phyloP scores from a whole-genome alignment of 108 stramenopile species.

The Skeletonema menzelii region DNA sequence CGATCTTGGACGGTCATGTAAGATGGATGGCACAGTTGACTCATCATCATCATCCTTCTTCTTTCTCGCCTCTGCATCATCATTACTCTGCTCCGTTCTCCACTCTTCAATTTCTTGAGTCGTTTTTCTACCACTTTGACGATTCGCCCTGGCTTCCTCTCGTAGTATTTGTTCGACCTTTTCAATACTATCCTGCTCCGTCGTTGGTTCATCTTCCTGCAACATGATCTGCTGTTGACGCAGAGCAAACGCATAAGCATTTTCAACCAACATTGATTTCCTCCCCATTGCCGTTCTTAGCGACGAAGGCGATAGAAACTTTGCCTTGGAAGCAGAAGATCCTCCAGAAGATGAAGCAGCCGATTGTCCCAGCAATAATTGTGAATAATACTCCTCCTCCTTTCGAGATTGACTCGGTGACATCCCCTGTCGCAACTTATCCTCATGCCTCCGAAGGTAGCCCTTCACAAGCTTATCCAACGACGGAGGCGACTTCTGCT shows the following conservation, averaged over 20 bases:
- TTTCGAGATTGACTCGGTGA: slow-evolving; percentile 18
- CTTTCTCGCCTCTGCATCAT: background rate
- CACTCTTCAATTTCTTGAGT: slow-evolving; percentile 43
- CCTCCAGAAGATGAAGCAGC: background rate
- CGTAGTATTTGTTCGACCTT: slow-evolving; percentile 68
- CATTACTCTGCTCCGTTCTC: slow-evolving; percentile 15
- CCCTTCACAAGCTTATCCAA: slow-evolving; percentile 59
- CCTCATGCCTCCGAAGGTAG: slow-evolving; percentile 54
- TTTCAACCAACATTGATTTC: slow-evolving; percentile 62
- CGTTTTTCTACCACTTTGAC: slow-evolving; percentile 28
- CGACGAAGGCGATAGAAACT: slow-evolving; percentile 17
- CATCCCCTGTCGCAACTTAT: slow-evolving; percentile 18
- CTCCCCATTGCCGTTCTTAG: slow-evolving; percentile 64
- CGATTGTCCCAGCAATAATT: slow-evolving; percentile 59
- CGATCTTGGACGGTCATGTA: slow-evolving; percentile 56
- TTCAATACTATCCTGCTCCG: slow-evolving; percentile 64
- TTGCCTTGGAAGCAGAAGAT: background rate
- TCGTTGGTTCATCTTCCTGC: slow-evolving; percentile 30
- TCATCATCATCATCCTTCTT: slow-evolving; percentile 22
- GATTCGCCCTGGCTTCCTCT: slow-evolving; percentile 49
- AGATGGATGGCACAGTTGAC: slow-evolving; percentile 44
- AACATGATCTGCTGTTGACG: slow-evolving; percentile 76
- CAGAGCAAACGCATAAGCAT: slow-evolving; percentile 78
- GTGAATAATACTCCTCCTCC: slow-evolving; percentile 71
- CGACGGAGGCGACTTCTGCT: slow-evolving; percentile 20